Evolutionary conservation across 139 green algal genomes (phyloP).

Genomic region (Tetraselmis chui): DNA sequence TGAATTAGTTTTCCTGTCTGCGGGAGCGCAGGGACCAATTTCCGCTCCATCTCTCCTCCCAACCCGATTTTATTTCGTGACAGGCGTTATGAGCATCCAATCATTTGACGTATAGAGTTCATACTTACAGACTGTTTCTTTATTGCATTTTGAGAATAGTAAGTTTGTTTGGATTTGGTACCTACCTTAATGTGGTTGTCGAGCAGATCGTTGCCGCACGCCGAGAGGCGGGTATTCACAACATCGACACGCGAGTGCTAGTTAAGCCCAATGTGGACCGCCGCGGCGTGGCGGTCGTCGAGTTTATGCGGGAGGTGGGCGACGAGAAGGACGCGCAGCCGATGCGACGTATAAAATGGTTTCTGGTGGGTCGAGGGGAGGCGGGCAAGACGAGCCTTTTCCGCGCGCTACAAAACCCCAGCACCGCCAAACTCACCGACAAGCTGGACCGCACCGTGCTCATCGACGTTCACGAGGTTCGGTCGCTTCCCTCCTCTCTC

Average conservation of each 20-base stretch:
- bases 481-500: too few species aligned
- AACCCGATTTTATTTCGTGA: too few species aligned
- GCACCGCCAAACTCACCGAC: background rate
- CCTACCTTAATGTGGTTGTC: too few species aligned
- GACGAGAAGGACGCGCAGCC: background rate
- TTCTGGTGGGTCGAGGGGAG: background rate
- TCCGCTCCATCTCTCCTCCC: too few species aligned
- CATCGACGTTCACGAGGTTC: background rate
- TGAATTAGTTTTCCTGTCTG: too few species aligned
- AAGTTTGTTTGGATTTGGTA: background rate
- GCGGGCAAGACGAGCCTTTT: slow-evolving; percentile 1
- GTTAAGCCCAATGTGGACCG: background rate
- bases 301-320: background rate
- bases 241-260: background rate
- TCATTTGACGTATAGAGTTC: too few species aligned
- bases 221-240: too few species aligned
- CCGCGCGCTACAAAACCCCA: background rate
- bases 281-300: background rate
- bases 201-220: too few species aligned
- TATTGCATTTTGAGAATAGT: too few species aligned
- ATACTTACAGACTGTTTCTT: too few species aligned
- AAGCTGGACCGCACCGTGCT: slow-evolving; percentile 1
- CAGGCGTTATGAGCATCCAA: too few species aligned
- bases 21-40: too few species aligned
- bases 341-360: background rate